These are phyloP conservation scores for Thelephora terrestris DNA, from an alignment of 1,284 basidiomycete genomes.

Conservation along the genomic window DNA sequence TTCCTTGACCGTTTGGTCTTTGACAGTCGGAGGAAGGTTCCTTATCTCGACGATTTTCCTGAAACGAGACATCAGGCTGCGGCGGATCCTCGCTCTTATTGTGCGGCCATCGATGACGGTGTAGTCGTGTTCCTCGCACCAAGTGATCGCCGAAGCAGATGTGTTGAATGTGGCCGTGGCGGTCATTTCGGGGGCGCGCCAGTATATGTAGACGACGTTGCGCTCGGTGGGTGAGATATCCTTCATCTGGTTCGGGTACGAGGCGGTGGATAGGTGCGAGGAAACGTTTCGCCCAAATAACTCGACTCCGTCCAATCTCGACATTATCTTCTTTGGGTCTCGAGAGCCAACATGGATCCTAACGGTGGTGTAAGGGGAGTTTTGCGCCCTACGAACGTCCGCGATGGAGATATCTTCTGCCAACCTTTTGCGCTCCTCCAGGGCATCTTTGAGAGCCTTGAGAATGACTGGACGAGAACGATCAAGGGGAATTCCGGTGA, in stretches of 20 bases:
- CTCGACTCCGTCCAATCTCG: background rate
- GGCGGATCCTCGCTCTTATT: constrained; percentile 33
- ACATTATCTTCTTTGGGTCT: background rate
- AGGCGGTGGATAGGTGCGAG: no score
- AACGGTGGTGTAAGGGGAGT: background rate
- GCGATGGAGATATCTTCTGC: background rate
- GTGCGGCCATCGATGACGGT: constrained; percentile 23
- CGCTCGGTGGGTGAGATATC: no score
- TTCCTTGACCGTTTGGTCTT: constrained; percentile 10
- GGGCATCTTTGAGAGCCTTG: background rate
- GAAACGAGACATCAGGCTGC: constrained; percentile 13
- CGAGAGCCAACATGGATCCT: background rate
- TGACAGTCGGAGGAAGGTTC: constrained; percentile 19
- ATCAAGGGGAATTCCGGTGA: background rate
- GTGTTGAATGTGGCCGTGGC: no score
- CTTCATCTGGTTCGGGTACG: no score
- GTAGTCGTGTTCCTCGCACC: no score
- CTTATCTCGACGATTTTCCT: constrained; percentile 26
- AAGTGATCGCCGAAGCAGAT: no score
- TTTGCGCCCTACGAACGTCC: background rate
- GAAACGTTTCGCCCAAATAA: no score
- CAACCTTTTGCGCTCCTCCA: background rate
- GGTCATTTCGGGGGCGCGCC: no score
- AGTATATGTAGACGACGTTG: no score
- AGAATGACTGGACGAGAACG: background rate